Conservation (phyloP, 805 yeast genomes). For the Hemisphaericaspora nanyangensis region DNA sequence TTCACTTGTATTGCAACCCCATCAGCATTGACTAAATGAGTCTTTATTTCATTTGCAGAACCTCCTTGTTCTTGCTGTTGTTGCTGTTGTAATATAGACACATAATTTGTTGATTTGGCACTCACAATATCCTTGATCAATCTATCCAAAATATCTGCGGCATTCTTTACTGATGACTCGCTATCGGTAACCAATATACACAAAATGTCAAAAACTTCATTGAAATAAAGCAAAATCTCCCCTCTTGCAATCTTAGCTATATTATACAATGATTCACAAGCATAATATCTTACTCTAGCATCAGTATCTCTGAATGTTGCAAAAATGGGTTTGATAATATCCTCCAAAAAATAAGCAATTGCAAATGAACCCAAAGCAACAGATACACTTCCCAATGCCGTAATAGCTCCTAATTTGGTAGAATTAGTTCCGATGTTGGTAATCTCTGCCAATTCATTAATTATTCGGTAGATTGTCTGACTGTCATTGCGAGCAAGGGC, state of each 20-base stretch:
- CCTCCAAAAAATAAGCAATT: slow-evolving; percentile 77
- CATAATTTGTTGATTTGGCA: slow-evolving; percentile 87
- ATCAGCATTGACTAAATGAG: slow-evolving; percentile 48
- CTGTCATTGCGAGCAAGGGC: slow-evolving; percentile 58
- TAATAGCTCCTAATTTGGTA: slow-evolving; percentile 85
- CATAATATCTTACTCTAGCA: slow-evolving; percentile 94
- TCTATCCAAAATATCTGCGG: slow-evolving; percentile 89
- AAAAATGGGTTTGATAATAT: slow-evolving; percentile 86
- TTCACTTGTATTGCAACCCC: slow-evolving; percentile 60
- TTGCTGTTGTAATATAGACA: slow-evolving; percentile 60
- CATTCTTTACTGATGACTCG: slow-evolving; percentile 88
- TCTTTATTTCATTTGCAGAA: slow-evolving; percentile 18
- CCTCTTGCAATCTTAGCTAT: slow-evolving; percentile 97
- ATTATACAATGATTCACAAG: slow-evolving; percentile 93
- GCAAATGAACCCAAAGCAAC: slow-evolving; percentile 86
- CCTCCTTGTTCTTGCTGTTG: slow-evolving; percentile 27
- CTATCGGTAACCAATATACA: slow-evolving; percentile 88
- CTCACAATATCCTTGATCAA: slow-evolving; percentile 91
- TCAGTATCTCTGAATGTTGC: slow-evolving; percentile 97
- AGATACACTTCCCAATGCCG: slow-evolving; percentile 93
- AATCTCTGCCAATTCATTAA: slow-evolving; percentile 77
- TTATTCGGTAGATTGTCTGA: slow-evolving; percentile 56
- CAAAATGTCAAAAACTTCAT: slow-evolving; percentile 90
- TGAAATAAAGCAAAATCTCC: slow-evolving; percentile 84
- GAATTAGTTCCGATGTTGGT: slow-evolving; percentile 69